These are phyloP conservation scores for Pythium aphanidermatum DNA, from an alignment of 352 stramenopile species.

Conservation along the genomic window DNA sequence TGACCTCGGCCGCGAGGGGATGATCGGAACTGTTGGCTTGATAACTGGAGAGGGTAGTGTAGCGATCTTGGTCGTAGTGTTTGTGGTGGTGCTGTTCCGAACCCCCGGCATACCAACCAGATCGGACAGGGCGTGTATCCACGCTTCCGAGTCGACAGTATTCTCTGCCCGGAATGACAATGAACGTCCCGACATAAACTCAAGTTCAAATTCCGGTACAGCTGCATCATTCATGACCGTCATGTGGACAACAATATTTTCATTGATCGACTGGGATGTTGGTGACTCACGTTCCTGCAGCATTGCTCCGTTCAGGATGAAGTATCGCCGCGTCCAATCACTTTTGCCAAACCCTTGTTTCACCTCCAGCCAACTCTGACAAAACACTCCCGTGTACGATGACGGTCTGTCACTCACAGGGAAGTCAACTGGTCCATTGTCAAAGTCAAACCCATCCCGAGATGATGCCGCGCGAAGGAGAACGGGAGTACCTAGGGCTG, in stretches of 20 bases:
- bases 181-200: conserved; percentile 43
- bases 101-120: conserved; percentile 1
- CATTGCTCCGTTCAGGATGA: conserved; percentile 46
- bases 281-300: conserved; percentile 59
- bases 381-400: conserved; percentile 17
- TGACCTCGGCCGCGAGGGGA: not conserved
- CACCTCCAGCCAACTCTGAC: conserved; percentile 51
- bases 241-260: conserved; percentile 47
- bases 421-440: conserved; percentile 2
- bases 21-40: conserved; percentile 1
- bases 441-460: not conserved
- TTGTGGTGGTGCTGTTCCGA: conserved; percentile 1
- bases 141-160: conserved; percentile 36
- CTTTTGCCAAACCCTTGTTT: conserved; percentile 39
- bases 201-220: conserved; percentile 32
- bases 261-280: conserved; percentile 35
- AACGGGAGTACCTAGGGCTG: conserved; percentile 9
- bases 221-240: conserved; percentile 27
- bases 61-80: not conserved
- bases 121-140: conserved; percentile 40
- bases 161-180: conserved; percentile 45
- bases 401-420: conserved; percentile 3
- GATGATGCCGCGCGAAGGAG: conserved; percentile 8
- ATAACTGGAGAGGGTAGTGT: conserved; percentile 4
- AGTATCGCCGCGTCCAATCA: conserved; percentile 60